Base-by-base conservation (phyloP, 2,329 filamentous ascomycete species). In the Fusarium sp. region DNA sequence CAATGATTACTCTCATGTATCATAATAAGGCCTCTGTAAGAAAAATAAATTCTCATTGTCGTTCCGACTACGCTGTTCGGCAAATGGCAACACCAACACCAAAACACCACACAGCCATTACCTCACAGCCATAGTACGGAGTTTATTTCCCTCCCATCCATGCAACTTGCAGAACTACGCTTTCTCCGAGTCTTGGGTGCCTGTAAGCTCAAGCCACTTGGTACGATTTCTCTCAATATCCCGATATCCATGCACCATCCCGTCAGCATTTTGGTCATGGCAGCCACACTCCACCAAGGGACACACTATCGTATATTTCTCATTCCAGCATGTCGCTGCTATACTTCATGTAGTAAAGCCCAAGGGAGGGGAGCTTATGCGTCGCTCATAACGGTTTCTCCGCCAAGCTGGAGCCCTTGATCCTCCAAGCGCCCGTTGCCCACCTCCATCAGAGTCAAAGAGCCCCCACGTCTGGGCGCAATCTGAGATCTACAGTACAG, bases 11-110 rank as follows among this genome's bases (percentile, higher is more conserved):
- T 61, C 20, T 44, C 31, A 20, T 54, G 28, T 30, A 52, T 59
- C 28, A 40, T 16, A 45, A 40, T 5, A n/a, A 33, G 37, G 26
- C 26, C 18, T n/a, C 20, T 10, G 15, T 34, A 11, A 38, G 15
- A 30, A 8, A 45, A 47, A 13, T 55, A 69, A 70, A 67, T 59
- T 69, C 66, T 61, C 62, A 63, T 47, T 45, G 42, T 62, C 41
- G 45, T 46, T 54, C 66, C 52, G 60, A 55, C 54, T 51, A 50
- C 47, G 15, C 23, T 50, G 38, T 40, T 33, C 28, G 16, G 38
- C 30, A 34, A 28, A 38, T 53, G n/a, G 36, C 33, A 46, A 52
- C 44, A 37, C 28, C 33, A 46, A 52, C 44, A 37, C 28, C 18
- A 18, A 38, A 40, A 30, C 37, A 49, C 20, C 51, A 30, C 41